Percentiles rank a stretch among this genome's conserved stretches.
Evolutionary conservation across 345 rosid genomes (phyloP).

Genomic region (Excoecaria cochinchinensis): DNA sequence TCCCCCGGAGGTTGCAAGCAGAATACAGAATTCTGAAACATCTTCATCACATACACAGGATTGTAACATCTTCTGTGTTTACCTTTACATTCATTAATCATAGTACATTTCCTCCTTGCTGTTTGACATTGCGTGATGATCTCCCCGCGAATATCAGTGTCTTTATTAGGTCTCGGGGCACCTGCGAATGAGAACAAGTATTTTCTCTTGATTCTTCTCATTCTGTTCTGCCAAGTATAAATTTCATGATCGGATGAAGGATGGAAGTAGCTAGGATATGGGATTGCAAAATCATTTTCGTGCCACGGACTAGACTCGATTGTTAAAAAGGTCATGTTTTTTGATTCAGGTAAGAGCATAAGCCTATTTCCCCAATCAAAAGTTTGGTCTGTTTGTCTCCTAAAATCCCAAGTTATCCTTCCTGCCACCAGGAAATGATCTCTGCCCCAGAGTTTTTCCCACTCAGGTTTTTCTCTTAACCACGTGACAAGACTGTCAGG

Average conservation of each 20-base stretch:
- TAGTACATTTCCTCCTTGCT: slow-evolving; percentile 53
- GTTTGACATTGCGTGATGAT: slow-evolving; percentile 64
- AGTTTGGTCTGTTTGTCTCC: slow-evolving; percentile 48
- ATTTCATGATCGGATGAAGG: slow-evolving; percentile 55
- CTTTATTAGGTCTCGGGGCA: slow-evolving; percentile 51
- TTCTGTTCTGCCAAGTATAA: slow-evolving; percentile 57
- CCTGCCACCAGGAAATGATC: slow-evolving; percentile 92
- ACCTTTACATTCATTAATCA: slow-evolving; percentile 23
- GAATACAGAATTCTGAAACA: slow-evolving; percentile 61
- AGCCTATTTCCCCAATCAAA: slow-evolving; percentile 77
- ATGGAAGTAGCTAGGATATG: slow-evolving; percentile 80
- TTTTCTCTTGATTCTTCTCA: slow-evolving; percentile 46
- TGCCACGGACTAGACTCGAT: slow-evolving; percentile 82
- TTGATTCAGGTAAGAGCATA: slow-evolving; percentile 60
- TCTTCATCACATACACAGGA: slow-evolving; percentile 46
- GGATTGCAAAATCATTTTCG: slow-evolving; percentile 68
- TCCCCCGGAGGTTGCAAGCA: slow-evolving; percentile 86
- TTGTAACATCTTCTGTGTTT: slow-evolving; percentile 22
- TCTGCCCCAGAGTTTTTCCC: slow-evolving; percentile 62
- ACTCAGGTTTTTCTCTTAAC: slow-evolving; percentile 60
- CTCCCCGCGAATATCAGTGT: slow-evolving; percentile 49
- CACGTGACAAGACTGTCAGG: slow-evolving; percentile 53
- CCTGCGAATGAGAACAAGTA: slow-evolving; percentile 67
- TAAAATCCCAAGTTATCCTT: slow-evolving; percentile 79
- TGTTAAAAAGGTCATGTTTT: slow-evolving; percentile 65